These are phyloP conservation scores for Protomyces macrosporus DNA, from an alignment of 1,139 yeast genomes.

Conservation along the genomic window DNA sequence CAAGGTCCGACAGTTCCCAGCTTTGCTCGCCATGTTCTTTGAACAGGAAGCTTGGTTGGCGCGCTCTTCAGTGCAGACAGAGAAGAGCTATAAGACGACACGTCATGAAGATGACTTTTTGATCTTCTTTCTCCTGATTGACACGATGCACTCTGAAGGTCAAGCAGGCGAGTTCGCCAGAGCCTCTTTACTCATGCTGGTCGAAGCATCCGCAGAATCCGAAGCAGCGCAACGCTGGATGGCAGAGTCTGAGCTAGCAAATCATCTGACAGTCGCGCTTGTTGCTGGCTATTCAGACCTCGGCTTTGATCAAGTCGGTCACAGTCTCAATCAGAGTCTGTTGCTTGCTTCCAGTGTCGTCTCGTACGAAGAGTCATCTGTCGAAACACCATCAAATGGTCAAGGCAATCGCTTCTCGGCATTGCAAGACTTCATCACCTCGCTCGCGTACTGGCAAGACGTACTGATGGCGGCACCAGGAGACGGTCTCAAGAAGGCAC, in stretches of 20 bases:
- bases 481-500: conserved; percentile 29
- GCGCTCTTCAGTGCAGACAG: background rate
- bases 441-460: conserved; percentile 39
- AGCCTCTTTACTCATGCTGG: conserved; percentile 36
- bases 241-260: conserved; percentile 25
- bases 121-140: conserved; percentile 35
- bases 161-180: conserved; percentile 37
- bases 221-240: conserved; percentile 36
- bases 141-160: conserved; percentile 36
- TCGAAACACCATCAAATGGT: background rate
- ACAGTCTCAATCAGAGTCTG: background rate
- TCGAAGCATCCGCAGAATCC: conserved; percentile 34
- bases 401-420: conserved; percentile 23
- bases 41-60: background rate
- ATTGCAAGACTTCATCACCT: conserved; percentile 33
- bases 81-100: background rate
- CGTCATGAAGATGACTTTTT: conserved; percentile 32
- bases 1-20: conserved; percentile 3
- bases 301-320: background rate
- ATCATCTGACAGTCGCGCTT: background rate
- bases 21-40: conserved; percentile 6
- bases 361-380: background rate
- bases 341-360: background rate
- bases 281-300: conserved; percentile 25
- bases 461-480: conserved; percentile 33